These are phyloP conservation scores for Musa troglodytarum DNA, from an alignment of 176 grass and related monocot species.

Conservation along the genomic window DNA sequence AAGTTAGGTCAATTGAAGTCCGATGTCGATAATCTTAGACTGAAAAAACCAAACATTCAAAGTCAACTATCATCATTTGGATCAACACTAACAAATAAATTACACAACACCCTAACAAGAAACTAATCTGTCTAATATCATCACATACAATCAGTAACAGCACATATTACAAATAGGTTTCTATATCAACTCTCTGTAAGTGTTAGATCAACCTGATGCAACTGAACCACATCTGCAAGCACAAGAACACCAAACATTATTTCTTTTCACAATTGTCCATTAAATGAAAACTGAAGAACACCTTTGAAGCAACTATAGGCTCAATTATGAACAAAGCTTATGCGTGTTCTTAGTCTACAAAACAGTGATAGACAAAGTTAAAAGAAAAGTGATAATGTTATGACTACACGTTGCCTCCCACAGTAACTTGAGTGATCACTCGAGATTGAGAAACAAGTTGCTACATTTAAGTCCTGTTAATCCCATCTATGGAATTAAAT, in stretches of 20 bases:
- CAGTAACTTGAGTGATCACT: background rate
- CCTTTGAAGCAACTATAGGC: background rate
- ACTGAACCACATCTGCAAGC: background rate
- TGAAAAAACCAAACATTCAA: background rate
- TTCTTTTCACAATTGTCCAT: background rate
- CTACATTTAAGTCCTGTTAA: background rate
- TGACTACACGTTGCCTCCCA: background rate
- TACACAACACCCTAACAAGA: constrained; percentile 5
- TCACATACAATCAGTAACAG: constrained; percentile 10
- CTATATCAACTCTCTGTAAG: constrained; percentile 2
- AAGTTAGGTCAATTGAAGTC: background rate
- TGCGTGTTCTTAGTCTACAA: background rate
- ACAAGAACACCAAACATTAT: background rate
- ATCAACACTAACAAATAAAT: background rate
- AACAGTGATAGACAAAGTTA: background rate
- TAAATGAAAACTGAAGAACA: background rate
- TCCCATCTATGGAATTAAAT: background rate
- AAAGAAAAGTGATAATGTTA: background rate
- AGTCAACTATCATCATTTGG: background rate
- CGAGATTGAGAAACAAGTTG: background rate
- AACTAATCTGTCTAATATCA: constrained; percentile 6
- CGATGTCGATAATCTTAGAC: background rate
- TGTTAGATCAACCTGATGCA: constrained; percentile 1
- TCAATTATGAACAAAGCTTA: background rate
- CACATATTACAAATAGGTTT: background rate